Percentiles rank a stretch among this genome's conserved stretches.
Evolutionary conservation across 495 filamentous ascomycete species (phyloP).

Genomic region (Aspergillus coremiiformis): DNA sequence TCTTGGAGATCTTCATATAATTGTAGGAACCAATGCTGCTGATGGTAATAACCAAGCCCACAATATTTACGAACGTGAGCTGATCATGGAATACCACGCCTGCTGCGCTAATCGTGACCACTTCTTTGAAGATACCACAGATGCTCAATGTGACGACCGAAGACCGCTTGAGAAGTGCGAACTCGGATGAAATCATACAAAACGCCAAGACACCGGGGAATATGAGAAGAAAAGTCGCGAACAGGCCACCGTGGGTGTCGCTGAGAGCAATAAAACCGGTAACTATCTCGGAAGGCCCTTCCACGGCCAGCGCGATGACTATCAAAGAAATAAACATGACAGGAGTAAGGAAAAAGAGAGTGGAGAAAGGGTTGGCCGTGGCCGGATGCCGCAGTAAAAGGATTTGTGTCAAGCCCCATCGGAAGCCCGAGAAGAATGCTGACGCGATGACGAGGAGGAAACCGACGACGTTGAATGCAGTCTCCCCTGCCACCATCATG

Average conservation of each 20-base stretch:
- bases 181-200: conserved; percentile 93
- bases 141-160: conserved; percentile 94
- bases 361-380: conserved; percentile 93
- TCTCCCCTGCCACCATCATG: conserved; percentile 98
- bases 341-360: conserved; percentile 93
- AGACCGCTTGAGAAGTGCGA: conserved; percentile 88
- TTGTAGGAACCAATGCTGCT: conserved; percentile 83
- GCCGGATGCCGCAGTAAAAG: conserved; percentile 90
- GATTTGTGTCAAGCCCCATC: conserved; percentile 96
- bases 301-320: conserved; percentile 74
- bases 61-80: conserved; percentile 82
- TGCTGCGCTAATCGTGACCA: conserved; percentile 88
- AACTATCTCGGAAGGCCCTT: conserved; percentile 62
- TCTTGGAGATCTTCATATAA: conserved; percentile 85
- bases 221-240: conserved; percentile 57
- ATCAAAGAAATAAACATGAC: conserved; percentile 88
- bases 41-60: conserved; percentile 83
- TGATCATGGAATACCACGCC: conserved; percentile 83
- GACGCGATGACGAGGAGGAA: conserved; percentile 89
- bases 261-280: conserved; percentile 55
- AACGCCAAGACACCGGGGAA: conserved; percentile 93
- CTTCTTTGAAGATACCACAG: conserved; percentile 98
- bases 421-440: conserved; percentile 92
- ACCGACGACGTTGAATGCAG: conserved; percentile 81
- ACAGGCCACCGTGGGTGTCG: conserved; percentile 53